These are phyloP conservation scores for Globisporangium lucens DNA, from an alignment of 352 stramenopile genomes.

Conservation along the genomic window DNA sequence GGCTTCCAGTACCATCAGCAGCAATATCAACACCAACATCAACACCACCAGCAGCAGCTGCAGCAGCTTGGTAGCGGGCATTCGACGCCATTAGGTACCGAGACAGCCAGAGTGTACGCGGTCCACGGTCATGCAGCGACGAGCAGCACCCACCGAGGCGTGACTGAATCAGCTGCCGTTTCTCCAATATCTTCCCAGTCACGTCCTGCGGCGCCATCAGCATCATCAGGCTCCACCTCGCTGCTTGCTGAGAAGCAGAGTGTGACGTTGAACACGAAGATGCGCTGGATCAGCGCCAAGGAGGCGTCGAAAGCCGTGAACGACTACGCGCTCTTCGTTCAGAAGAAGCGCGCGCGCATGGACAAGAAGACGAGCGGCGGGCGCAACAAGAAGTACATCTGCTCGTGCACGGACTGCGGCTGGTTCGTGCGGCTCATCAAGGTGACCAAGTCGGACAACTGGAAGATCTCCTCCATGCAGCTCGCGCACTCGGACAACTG, in stretches of 20 bases:
- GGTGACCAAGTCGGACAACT: constrained; percentile 84
- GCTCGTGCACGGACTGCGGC: constrained; percentile 61
- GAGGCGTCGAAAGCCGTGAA: constrained; percentile 77
- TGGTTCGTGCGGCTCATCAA: constrained; percentile 84
- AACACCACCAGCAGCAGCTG: neutral
- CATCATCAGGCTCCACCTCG: neutral
- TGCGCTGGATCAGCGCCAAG: constrained; percentile 80
- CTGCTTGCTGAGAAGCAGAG: constrained; percentile 9
- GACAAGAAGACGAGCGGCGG: constrained; percentile 80
- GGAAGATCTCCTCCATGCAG: constrained; percentile 89
- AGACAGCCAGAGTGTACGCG: neutral
- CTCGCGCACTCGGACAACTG: constrained; percentile 71
- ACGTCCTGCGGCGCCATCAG: neutral
- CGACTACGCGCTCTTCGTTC: constrained; percentile 73
- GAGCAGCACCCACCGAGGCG: neutral
- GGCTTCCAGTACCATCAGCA: neutral
- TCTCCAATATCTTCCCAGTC: neutral
- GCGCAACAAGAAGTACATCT: constrained; percentile 87
- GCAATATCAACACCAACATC: neutral
- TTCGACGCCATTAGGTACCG: neutral
- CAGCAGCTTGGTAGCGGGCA: neutral
- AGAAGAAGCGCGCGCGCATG: constrained; percentile 75
- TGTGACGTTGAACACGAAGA: constrained; percentile 32
- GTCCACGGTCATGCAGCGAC: neutral
- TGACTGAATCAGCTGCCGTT: neutral